These are phyloP conservation scores for Gentiana macrophylla DNA, from an alignment of 257 asterid genomes.

Conservation along the genomic window DNA sequence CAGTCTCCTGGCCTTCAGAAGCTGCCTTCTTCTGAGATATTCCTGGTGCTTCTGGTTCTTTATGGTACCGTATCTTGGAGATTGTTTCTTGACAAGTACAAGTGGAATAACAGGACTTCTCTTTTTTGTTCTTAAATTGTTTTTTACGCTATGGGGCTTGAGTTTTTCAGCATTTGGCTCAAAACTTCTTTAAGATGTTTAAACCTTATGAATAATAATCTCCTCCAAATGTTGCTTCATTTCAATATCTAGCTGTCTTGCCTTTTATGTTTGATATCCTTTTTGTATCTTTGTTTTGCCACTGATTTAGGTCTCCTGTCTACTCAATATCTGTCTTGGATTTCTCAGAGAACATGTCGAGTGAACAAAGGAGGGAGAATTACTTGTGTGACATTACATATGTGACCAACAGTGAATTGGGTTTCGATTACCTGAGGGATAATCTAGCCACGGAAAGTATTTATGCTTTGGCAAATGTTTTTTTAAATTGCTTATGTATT, in stretches of 20 bases:
- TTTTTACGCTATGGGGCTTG: no score
- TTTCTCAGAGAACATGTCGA: conserved; percentile 82
- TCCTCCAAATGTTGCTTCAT: not conserved
- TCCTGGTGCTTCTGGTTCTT: no score
- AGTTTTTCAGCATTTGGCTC: no score
- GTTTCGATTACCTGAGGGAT: conserved; percentile 90
- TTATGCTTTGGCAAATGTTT: conserved; percentile 16
- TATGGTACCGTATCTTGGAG: not conserved
- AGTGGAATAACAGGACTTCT: no score
- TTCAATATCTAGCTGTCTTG: not conserved
- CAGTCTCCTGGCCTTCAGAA: no score
- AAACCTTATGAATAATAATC: not conserved
- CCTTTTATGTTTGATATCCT: not conserved
- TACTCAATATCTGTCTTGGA: no score
- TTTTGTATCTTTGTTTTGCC: not conserved
- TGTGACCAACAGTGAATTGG: conserved; percentile 96
- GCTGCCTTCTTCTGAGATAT: no score
- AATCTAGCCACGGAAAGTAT: conserved; percentile 98
- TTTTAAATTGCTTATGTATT: conserved; percentile 6
- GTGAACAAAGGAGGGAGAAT: conserved; percentile 92
- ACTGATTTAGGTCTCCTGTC: not conserved
- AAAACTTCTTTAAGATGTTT: no score
- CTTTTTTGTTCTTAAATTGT: not conserved
- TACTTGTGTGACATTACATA: conserved; percentile 86
- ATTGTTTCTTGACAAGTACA: not conserved